A percentile compares a stretch with the other conserved stretches of the same genome.
phyloP scores from a whole-genome alignment of 2,329 filamentous ascomycete genomes.

The Ilyonectria sp. region DNA sequence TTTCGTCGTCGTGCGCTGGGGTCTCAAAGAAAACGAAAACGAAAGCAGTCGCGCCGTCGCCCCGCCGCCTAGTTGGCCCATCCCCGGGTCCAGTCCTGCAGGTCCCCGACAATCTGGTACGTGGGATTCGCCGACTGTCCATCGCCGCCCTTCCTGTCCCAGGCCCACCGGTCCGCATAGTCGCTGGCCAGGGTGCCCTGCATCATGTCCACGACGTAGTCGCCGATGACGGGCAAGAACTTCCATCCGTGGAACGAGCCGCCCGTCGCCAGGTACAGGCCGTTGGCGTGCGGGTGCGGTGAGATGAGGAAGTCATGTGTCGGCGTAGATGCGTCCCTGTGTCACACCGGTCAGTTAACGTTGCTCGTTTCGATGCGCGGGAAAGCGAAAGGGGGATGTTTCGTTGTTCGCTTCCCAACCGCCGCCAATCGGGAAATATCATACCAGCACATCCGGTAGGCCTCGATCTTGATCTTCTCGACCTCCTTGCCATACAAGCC shows the following conservation, averaged over 20 bases:
- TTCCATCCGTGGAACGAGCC: slow-evolving; percentile 78
- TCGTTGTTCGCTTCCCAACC: not conserved
- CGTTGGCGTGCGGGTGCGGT: slow-evolving; percentile 63
- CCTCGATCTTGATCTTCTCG: slow-evolving; percentile 56
- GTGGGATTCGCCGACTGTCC: slow-evolving; percentile 60
- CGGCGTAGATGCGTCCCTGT: slow-evolving; percentile 73
- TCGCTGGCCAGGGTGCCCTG: slow-evolving; percentile 57
- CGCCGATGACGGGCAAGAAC: slow-evolving; percentile 74
- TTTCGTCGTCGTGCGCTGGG: not conserved
- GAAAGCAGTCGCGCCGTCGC: not conserved
- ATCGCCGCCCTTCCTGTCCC: slow-evolving; percentile 60
- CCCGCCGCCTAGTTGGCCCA: slow-evolving; percentile 42
- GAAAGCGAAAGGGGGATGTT: not conserved
- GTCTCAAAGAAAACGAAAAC: not conserved
- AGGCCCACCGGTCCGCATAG: slow-evolving; percentile 60
- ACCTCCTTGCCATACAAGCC: slow-evolving; percentile 60
- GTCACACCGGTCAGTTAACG: slow-evolving; percentile 37
- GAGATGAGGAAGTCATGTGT: slow-evolving; percentile 75
- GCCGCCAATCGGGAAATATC: slow-evolving; percentile 9
- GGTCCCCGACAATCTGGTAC: slow-evolving; percentile 58
- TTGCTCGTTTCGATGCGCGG: not conserved
- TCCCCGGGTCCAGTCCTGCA: slow-evolving; percentile 56
- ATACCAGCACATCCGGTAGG: slow-evolving; percentile 64
- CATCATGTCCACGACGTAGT: slow-evolving; percentile 69
- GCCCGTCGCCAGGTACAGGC: slow-evolving; percentile 73